Base-by-base conservation (phyloP, 805 yeast genomes). In the Myxozyma sirexii region DNA sequence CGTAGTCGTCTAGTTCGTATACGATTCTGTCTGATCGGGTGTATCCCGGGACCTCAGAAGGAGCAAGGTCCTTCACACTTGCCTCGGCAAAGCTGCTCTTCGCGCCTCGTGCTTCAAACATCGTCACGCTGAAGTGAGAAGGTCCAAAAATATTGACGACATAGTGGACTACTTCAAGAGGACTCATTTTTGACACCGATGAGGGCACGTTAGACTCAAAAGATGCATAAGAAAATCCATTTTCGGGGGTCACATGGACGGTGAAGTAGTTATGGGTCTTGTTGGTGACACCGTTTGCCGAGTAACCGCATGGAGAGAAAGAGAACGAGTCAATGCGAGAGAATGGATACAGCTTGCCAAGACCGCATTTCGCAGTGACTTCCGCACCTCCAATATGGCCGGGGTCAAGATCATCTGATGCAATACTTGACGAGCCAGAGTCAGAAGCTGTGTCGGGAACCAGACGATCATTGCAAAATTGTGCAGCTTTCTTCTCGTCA, bases 161-260 rank as follows among this genome's bases (percentile, higher is more conserved):
- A 41, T 81, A 82, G 43, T 75, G 66, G 62, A 89, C 73, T 8
- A 90, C 84, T n/a, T 80, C 80, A 33, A 79, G 70, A 12, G 60
- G 55, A 23, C 19, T 57, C 47, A 49, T 52, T 31, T 55, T 57
- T 10, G 64, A 56, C 27, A 63, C 54, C 7, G 60, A 41, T 10
- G 82, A 76, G 6, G 87, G 86, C 42, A 85, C 89, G 72, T 90
- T 93, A 21, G 97, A 85, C 72, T 94, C 98, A 73, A 94, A 94
- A 8, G 96, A 88, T 3, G 98, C 98, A 74, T 93, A 93, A 4
- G 97, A 90, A 90, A 96, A 93, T 38, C 93, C 96, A 23, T 79
- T 72, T 72, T 94, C 98, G 0, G 98, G 98, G 0, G 99, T 94
- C 43, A 94, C 88, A 72, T 94, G 98, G 59, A 92, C 78, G 7